A percentile compares a stretch with the other conserved stretches of the same genome.
phyloP scores from a whole-genome alignment of 441 rosid species.

The Adansonia rubrostipa region DNA sequence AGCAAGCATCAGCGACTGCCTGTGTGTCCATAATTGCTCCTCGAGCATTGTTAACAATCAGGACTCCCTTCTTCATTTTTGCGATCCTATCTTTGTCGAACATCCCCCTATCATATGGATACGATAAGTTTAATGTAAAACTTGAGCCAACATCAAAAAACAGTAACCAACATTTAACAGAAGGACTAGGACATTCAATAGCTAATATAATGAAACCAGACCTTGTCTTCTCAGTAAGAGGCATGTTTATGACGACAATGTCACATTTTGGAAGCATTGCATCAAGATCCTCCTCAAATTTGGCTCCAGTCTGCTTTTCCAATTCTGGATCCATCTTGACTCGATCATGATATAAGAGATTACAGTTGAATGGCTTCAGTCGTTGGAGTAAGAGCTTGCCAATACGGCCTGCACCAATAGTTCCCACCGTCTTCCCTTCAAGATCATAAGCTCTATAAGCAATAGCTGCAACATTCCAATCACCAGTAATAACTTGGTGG shows the following conservation, averaged over 20 bases:
- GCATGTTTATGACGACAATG: slow-evolving; percentile 75
- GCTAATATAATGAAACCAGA: slow-evolving; percentile 23
- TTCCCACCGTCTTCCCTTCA: slow-evolving; percentile 92
- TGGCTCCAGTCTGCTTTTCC: slow-evolving; percentile 76
- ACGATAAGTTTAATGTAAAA: neutral
- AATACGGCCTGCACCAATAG: slow-evolving; percentile 88
- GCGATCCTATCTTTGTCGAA: slow-evolving; percentile 74
- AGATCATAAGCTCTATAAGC: slow-evolving; percentile 88
- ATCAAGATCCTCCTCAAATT: slow-evolving; percentile 77
- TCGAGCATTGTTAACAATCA: slow-evolving; percentile 91
- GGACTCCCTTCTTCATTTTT: slow-evolving; percentile 88
- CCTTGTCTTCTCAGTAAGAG: slow-evolving; percentile 89
- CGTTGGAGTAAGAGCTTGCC: slow-evolving; percentile 87
- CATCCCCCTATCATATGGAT: slow-evolving; percentile 58
- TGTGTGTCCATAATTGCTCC: slow-evolving; percentile 97
- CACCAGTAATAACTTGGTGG: slow-evolving; percentile 76
- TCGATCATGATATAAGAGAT: slow-evolving; percentile 81
- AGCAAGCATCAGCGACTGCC: slow-evolving; percentile 82
- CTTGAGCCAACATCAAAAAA: slow-evolving; percentile 15
- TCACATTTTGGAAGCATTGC: slow-evolving; percentile 87
- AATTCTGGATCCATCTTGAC: slow-evolving; percentile 73
- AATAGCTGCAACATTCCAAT: slow-evolving; percentile 89
- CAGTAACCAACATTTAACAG: neutral
- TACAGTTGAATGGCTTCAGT: slow-evolving; percentile 88
- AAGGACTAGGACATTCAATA: neutral